Evolutionary conservation across 352 stramenopile genomes (phyloP), one percentile per base, ranked within the genome.

Genomic region (Phytophthora pinifolia): DNA sequence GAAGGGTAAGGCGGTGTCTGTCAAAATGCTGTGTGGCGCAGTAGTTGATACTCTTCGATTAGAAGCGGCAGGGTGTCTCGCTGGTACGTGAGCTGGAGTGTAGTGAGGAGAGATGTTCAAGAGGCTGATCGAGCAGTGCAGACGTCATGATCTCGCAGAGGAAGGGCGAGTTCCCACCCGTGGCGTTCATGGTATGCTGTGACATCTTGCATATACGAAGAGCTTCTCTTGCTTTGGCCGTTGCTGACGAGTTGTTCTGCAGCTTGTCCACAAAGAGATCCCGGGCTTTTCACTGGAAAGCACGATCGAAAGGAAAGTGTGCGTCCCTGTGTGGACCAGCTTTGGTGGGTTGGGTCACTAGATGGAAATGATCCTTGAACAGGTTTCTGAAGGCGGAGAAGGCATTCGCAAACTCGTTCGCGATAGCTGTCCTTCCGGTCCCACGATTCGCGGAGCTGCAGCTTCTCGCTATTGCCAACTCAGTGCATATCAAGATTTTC

Each of bases 131-230:
- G 22, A 17, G 29, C 17, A 50, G 12, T 22, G 31, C 34, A 90
- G 80, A 91, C 32, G 59, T 91, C 25, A 88, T 91, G 77, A 87
- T 91, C 25, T 86, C 80, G 38, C 80, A 91, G 64, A 69, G 67
- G 35, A 86, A 88, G 51, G 70, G 69, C 13, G 70, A 76, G 42
- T 91, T 83, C 38, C 78, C 80, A 22, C 78, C 80, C 9, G 74
- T 88, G 4, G 78, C 80, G 7, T 91, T 89, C 51, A 83, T 86
- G 72, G 80, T 87, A 45, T 7, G 49, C 32, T 3, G 25, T 9
- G 4, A 29, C 25, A 8, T 29, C 25, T 29, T 29, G 25, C 25
- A 29, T 29, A 29, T 29, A 29, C 7, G 25, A 29, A 29, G 0
- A 32, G 9, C 4, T 48, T 39, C 8, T 33, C 15, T 22, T 6